phyloP scores from a whole-genome alignment of 495 filamentous ascomycete genomes.

The Annulohypoxylon stygium region DNA sequence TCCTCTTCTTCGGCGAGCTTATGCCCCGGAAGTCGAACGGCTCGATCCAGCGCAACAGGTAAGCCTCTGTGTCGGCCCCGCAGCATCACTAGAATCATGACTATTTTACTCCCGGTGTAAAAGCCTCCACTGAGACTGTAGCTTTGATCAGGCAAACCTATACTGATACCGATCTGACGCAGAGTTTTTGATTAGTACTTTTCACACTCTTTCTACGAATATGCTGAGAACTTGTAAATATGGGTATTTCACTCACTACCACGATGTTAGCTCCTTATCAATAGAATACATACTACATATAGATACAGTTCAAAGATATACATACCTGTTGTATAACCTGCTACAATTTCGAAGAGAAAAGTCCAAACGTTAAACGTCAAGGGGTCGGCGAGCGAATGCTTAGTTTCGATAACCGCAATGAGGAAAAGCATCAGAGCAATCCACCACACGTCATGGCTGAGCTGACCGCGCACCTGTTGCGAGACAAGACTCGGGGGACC shows the following conservation, averaged over 20 bases:
- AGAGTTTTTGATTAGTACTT: neutral
- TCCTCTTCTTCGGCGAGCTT: conserved; percentile 60
- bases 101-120: conserved; percentile 77
- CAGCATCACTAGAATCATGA: conserved; percentile 83
- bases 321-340: conserved; percentile 72
- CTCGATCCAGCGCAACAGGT: conserved; percentile 83
- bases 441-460: conserved; percentile 90
- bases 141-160: conserved; percentile 74
- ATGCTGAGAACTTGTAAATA: neutral
- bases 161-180: conserved; percentile 76
- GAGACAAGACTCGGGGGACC: conserved; percentile 58
- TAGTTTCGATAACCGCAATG: conserved; percentile 79
- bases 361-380: conserved; percentile 82
- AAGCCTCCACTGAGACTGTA: conserved; percentile 81
- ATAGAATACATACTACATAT: neutral
- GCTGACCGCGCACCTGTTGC: conserved; percentile 80
- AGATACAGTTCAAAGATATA: neutral
- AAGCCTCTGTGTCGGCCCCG: conserved; percentile 82
- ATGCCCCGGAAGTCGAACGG: conserved; percentile 76
- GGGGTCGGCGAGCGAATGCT: conserved; percentile 73
- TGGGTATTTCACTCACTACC: neutral
- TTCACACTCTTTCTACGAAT: neutral
- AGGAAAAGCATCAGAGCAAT: conserved; percentile 77
- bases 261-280: neutral
- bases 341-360: conserved; percentile 85